Conservation (phyloP, 306 rosid genomes). For the Carpinus fangiana region DNA sequence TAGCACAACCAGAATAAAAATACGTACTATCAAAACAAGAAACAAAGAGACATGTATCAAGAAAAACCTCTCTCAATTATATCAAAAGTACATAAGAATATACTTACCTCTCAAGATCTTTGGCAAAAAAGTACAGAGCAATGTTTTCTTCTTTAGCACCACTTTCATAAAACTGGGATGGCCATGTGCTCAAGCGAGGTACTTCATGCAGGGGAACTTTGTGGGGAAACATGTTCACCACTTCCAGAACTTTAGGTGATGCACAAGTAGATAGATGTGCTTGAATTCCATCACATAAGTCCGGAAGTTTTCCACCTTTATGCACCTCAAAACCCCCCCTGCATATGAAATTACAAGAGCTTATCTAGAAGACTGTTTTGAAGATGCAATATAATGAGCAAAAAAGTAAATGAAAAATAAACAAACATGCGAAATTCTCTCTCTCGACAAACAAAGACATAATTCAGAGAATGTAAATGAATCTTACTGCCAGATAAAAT, state of each 20-base stretch:
- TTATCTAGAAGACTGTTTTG: conserved; percentile 22
- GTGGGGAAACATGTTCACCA: conserved; percentile 50
- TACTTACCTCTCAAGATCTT: conserved; percentile 69
- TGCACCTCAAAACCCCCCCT: conserved; percentile 83
- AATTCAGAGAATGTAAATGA: conserved; percentile 30
- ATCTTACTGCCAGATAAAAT: conserved; percentile 83
- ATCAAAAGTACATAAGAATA: conserved; percentile 15
- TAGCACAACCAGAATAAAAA: conserved; percentile 26
- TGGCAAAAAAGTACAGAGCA: conserved; percentile 92
- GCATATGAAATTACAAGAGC: conserved; percentile 35
- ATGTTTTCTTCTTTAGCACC: conserved; percentile 85
- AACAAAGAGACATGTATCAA: conserved; percentile 13
- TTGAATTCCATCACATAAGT: conserved; percentile 68
- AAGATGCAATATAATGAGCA: conserved; percentile 17
- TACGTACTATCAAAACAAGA: not conserved
- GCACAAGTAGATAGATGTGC: conserved; percentile 84
- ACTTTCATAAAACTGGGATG: conserved; percentile 65
- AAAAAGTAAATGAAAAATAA: conserved; percentile 17
- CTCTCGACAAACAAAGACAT: conserved; percentile 8
- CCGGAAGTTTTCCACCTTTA: conserved; percentile 55
- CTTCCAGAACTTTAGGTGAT: conserved; percentile 74
- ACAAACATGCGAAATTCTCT: not conserved
- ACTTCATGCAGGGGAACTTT: conserved; percentile 68
- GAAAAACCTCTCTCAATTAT: conserved; percentile 1
- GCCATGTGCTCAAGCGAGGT: conserved; percentile 86